Evolutionary conservation across 805 yeast genomes (phyloP), one percentile per base, ranked within the genome.

Genomic region (Yamadazyma nakazawae): DNA sequence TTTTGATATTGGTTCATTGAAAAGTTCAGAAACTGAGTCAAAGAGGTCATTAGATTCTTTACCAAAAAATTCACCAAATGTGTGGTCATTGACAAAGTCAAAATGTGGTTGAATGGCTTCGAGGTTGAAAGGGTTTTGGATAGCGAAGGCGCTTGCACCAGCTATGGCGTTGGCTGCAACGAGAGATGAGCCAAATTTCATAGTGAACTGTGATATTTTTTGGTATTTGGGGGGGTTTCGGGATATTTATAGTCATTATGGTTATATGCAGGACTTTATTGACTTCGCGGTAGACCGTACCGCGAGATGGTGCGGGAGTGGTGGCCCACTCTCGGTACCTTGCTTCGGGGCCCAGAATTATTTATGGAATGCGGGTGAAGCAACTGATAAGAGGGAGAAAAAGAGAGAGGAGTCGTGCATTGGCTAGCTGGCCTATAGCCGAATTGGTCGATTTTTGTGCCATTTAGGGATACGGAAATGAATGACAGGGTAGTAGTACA

Each of bases 1-100:
- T 13, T 70, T 53, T 25, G 75, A 80, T 25, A 75, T 46, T 3
- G 84, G 79, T 51, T 79, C 72, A 45, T 78, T 75, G 55, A 81
- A 61, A 26, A 76, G 75, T 35, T 69, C 68, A 16, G 83, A 70
- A 43, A 82, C 82, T 46, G 78, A 65, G 39, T 67, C 68, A 43
- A 80, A 55, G 34, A 79, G 55, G 26, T 57, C 58, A 54, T 57
- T 46, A 17, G 44, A 13, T n/a, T 34, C 31, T 28, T 56, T 58
- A 39, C 67, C 63, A 34, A 51, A 48, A n/a, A 47, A 24, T 9
- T 31, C 40, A 13, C 24, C 16, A 7, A 43, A 43, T 13, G 14
- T 19, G n/a, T 38, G 34, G 40, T 47, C 46, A 13, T 40, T 18
- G 12, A 37, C 45, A 13, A 49, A 47, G 16, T 43, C 40, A 17